phyloP scores from a whole-genome alignment of 73 alveolate species.

The Paramecium caudatum region DNA sequence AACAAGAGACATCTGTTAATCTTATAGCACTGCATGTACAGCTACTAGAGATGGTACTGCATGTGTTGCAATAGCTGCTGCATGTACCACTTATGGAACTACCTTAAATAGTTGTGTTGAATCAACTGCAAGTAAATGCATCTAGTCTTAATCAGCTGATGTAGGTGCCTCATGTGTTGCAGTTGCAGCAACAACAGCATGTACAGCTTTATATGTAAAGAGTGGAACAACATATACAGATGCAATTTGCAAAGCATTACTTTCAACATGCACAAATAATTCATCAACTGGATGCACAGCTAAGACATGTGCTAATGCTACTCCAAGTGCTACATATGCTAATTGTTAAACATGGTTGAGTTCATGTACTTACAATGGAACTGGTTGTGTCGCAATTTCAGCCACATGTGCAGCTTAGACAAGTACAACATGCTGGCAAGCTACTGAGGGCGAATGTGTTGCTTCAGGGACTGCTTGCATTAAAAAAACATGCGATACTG shows the following conservation, averaged over 20 bases:
- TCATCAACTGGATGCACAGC: background rate
- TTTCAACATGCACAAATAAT: background rate
- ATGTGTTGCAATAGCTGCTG: background rate
- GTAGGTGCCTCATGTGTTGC: background rate
- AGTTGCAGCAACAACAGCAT: background rate
- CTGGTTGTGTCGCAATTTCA: background rate
- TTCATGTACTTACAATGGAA: conserved; percentile 19
- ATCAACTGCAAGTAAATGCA: background rate
- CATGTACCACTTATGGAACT: background rate
- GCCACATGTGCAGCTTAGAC: background rate
- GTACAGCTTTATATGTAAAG: background rate
- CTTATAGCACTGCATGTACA: background rate
- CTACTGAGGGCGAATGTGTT: background rate
- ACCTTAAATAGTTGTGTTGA: background rate
- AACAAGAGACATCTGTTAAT: background rate
- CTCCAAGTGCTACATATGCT: background rate
- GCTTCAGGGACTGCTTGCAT: background rate
- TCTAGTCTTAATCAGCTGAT: too few relatives aligned
- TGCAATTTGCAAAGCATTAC: background rate
- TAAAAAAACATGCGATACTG: background rate
- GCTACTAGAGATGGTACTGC: background rate
- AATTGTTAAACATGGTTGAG: background rate
- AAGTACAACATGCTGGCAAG: too few relatives aligned
- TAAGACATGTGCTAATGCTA: conserved; percentile 28
- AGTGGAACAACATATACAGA: background rate